Evolutionary conservation across 495 filamentous ascomycete species (phyloP), one percentile per base, ranked within the genome.

Genomic region (Penicillium salamii): DNA sequence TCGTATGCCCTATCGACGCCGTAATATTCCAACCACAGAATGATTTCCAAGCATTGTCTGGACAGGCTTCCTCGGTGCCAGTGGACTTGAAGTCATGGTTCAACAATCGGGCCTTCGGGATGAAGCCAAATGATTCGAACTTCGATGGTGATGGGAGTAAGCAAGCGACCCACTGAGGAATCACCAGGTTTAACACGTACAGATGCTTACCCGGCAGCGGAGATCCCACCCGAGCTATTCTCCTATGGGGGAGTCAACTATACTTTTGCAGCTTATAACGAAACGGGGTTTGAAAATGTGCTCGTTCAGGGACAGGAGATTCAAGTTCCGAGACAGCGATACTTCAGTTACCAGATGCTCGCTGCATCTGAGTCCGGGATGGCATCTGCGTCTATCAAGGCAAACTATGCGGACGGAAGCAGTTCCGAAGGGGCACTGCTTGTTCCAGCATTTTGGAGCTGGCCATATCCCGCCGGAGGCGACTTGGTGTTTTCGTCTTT

Each of bases 401-500:
- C 75, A 13, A 72, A 64, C 15, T 81, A 78, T 51, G 57, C 59
- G 3, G 77, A 81, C 50, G 63, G 66, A 20, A 69, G 54, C 36
- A 68, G 59, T 2, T 66, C 69, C 20, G 57, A 55, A 12, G 68
- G 68, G 17, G 61, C 74, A 39, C 44, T 80, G 6, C 69, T 76
- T 3, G 69, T 76, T 1, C 62, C 74, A 12, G 68, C 74, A 15
- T 79, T 71, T 66, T 77, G 63, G 52, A 69, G 58, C 43, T 78
- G 71, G 63, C 65, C 75, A 12, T 76, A 75, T 29, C 69, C 74
- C 6, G 68, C 72, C 9, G 71, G 75, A 13, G 78, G 76, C 14
- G 74, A 79, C 40, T 45, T 81, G 33, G 56, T 78, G 18, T 77
- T 81, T 42, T 71, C 77, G 14, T 71, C 57, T 29, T 76, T 70